Conservation (phyloP, 2,329 filamentous ascomycete species). For the Karstenula rhodostoma region DNA sequence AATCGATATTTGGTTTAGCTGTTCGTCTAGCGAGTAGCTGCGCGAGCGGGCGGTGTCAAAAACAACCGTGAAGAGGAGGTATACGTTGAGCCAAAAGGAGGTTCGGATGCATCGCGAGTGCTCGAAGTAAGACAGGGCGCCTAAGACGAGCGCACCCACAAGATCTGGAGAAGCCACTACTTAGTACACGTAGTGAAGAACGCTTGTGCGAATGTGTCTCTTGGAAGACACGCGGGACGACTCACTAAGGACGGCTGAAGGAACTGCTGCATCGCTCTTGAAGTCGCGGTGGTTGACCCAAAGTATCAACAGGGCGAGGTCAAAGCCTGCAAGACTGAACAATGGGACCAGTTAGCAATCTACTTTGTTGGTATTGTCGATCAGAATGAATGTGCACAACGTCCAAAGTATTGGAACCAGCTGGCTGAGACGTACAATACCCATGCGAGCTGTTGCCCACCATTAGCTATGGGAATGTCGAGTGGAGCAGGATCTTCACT, state of each 20-base stretch:
- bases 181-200: neutral
- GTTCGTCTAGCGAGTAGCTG: conserved; percentile 48
- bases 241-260: conserved; percentile 36
- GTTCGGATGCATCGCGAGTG: conserved; percentile 56
- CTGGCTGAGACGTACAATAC: neutral
- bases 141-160: conserved; percentile 40
- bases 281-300: conserved; percentile 30
- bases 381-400: neutral
- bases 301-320: conserved; percentile 37
- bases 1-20: conserved; percentile 51
- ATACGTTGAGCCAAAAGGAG: conserved; percentile 58
- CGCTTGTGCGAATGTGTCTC: neutral
- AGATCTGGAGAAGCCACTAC: conserved; percentile 17
- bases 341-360: neutral
- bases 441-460: conserved; percentile 1
- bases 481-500: neutral
- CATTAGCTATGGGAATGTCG: neutral
- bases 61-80: conserved; percentile 55
- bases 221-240: neutral
- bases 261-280: conserved; percentile 31
- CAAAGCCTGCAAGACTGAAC: conserved; percentile 34
- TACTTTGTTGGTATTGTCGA: neutral
- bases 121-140: conserved; percentile 56
- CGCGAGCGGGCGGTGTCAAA: conserved; percentile 58
- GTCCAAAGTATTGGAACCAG: neutral